Evolutionary conservation across 1,284 basidiomycete species (phyloP), one percentile per base, ranked within the genome.

Genomic region (Vanrija humicola): DNA sequence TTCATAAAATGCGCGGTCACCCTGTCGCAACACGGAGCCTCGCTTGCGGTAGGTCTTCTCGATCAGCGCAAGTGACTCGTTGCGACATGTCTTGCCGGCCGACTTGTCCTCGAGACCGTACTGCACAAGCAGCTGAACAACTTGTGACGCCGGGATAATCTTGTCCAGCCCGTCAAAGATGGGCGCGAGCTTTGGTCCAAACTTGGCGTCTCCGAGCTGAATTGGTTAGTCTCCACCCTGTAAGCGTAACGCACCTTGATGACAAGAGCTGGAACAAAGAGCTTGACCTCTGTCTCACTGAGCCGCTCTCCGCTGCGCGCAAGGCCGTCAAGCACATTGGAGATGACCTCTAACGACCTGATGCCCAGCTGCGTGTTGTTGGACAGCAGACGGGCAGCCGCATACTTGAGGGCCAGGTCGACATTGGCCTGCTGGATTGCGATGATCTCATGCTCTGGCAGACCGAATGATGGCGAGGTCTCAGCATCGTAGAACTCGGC

Each of bases 361-460:
- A 90, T 84, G 10, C 88, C 83, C 23, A 98, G 80, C 69, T 92
- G 96, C 6, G 95, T 92, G 72, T 96, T 95, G 55, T 94, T 90
- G 73, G 96, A 90, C 62, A 95, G 86, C 42, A 89, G 82, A 61
- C 92, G 89, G 63, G 98, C 83, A 1, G 93, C 94, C 18, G 88
- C 83, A 67, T 98, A 99, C 81, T 98, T 98, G 70, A 98, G 80
- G 3, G 90, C 84, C 38, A 98, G 80, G 73, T 99, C 96, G 46
- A 90, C 85, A 72, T 95, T 98, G 29, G 91, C 90, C 26, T 95
- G 69, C 55, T 90, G 86, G n/a, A 89, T 79, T 28, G 82, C 82
- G 65, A 83, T 82, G 12, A 86, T 74, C 52, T 86, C 83, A 14
- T 83, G 82, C 8, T 78, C 72, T 7, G 78, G 64, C 26, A 83